Conservation (phyloP, 1,284 basidiomycete species). For the Inonotus obliquus region DNA sequence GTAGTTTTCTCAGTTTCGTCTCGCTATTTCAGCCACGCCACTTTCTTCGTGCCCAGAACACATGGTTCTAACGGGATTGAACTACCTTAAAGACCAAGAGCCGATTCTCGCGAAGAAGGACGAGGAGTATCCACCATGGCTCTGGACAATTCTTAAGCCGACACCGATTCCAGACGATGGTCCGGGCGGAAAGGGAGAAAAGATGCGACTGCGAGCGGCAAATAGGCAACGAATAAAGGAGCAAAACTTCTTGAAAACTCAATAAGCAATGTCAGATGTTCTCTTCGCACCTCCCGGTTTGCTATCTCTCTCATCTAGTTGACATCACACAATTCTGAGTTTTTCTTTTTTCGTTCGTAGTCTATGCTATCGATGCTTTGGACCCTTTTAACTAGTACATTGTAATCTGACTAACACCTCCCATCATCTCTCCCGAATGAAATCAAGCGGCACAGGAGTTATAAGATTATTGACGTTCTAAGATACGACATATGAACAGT, state of each 20-base stretch:
- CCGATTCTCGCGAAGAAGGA: conserved; percentile 80
- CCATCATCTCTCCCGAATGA: not conserved
- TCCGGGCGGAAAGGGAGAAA: conserved; percentile 64
- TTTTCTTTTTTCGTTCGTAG: not conserved
- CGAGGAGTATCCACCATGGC: conserved; percentile 85
- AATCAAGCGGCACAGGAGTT: not conserved
- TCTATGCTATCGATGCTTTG: not conserved
- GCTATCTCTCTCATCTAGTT: not conserved
- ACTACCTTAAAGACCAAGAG: conserved; percentile 79
- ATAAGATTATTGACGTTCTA: not conserved
- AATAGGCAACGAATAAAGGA: conserved; percentile 68
- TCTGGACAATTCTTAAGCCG: conserved; percentile 74
- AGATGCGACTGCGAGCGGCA: conserved; percentile 51
- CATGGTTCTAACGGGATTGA: conserved; percentile 71
- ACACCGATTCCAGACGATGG: conserved; percentile 60
- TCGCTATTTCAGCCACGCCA: conserved; percentile 22
- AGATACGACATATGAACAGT: not conserved
- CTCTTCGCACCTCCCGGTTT: not conserved
- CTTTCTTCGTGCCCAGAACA: conserved; percentile 62
- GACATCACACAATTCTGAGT: not conserved
- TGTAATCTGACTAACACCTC: not conserved
- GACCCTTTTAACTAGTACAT: too few relatives aligned
- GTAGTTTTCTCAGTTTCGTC: not conserved
- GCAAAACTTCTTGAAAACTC: conserved; percentile 73
- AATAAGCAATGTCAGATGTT: conserved; percentile 32